These are phyloP conservation scores for Serendipita sp. DNA, from an alignment of 768 basidiomycete species.

Conservation along the genomic window DNA sequence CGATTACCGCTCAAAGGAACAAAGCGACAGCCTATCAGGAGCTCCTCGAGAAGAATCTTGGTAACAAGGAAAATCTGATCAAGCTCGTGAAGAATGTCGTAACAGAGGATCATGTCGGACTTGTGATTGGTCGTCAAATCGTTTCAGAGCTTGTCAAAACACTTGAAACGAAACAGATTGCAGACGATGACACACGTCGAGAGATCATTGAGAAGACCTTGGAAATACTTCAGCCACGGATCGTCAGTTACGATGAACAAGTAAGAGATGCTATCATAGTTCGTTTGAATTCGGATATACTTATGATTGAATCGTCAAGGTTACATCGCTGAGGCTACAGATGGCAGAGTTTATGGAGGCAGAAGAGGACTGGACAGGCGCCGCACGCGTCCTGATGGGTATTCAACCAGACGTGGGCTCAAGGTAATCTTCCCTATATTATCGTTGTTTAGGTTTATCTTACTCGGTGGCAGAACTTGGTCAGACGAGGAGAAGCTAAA, in stretches of 20 bases:
- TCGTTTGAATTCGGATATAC: background rate
- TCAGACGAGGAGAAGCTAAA: constrained; percentile 76
- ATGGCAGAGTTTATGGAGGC: constrained; percentile 79
- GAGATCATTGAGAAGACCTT: constrained; percentile 64
- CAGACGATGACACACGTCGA: constrained; percentile 43
- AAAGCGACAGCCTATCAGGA: constrained; percentile 60
- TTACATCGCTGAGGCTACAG: constrained; percentile 67
- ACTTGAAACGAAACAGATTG: constrained; percentile 39
- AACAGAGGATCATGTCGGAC: constrained; percentile 63
- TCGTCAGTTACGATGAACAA: constrained; percentile 92
- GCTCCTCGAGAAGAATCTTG: constrained; percentile 50
- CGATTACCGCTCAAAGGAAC: constrained; percentile 60
- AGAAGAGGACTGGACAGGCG: constrained; percentile 88
- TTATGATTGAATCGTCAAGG: constrained; percentile 28
- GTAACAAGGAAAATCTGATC: constrained; percentile 30
- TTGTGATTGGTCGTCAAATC: constrained; percentile 80
- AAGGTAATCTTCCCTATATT: constrained; percentile 33
- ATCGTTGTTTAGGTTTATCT: background rate
- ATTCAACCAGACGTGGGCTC: constrained; percentile 84
- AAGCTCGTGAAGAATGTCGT: constrained; percentile 64
- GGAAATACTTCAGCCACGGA: constrained; percentile 49
- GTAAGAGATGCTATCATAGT: constrained; percentile 24
- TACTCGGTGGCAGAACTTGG: constrained; percentile 29
- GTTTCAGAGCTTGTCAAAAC: constrained; percentile 68
- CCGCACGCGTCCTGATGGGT: constrained; percentile 81